phyloP scores from a whole-genome alignment of 352 stramenopile species.

The Phytopythium oedochilum region DNA sequence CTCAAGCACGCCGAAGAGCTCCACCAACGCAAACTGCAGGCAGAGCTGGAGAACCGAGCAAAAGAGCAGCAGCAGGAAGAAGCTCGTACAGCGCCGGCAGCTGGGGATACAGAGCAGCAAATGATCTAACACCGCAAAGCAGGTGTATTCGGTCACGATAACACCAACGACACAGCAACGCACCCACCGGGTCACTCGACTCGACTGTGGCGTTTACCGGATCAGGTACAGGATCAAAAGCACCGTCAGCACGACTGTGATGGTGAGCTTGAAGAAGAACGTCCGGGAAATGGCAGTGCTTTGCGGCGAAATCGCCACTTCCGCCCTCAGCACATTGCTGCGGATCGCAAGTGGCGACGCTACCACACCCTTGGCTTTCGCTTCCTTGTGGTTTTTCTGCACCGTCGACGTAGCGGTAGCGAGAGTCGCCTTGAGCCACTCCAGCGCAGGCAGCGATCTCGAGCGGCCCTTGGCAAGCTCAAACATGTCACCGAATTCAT shows the following conservation, averaged over 20 bases:
- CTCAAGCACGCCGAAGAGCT: constrained; percentile 28
- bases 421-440: constrained; percentile 44
- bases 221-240: constrained; percentile 51
- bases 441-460: constrained; percentile 36
- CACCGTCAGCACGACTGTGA: constrained; percentile 56
- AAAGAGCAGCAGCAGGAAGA: not conserved
- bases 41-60: constrained; percentile 7
- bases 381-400: constrained; percentile 7
- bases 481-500: constrained; percentile 76
- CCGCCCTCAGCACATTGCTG: constrained; percentile 36
- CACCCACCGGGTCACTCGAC: too few relatives aligned
- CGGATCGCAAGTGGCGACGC: constrained; percentile 29
- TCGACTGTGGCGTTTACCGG: not conserved
- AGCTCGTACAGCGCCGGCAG: not conserved
- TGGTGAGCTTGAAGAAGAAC: constrained; percentile 69
- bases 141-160: not conserved
- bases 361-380: not conserved
- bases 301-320: constrained; percentile 35
- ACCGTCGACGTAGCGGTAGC: constrained; percentile 13
- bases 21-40: constrained; percentile 8
- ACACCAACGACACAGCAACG: not conserved
- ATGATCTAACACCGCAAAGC: not conserved
- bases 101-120: not conserved
- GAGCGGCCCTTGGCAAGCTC: constrained; percentile 47
- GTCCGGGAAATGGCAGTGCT: constrained; percentile 43